Evolutionary conservation across 805 yeast genomes (phyloP).

Genomic region (Saturnispora gosingensis): DNA sequence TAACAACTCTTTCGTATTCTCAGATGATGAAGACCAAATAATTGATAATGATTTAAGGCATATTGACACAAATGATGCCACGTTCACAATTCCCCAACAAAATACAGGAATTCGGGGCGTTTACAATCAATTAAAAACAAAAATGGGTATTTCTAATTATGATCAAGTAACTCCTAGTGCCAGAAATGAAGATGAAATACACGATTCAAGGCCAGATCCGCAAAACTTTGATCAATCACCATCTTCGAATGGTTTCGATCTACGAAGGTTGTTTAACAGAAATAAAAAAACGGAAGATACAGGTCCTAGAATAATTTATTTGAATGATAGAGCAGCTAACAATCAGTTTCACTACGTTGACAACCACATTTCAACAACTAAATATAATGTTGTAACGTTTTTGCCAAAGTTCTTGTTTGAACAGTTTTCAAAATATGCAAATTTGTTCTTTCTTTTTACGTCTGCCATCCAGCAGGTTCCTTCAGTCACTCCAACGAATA

Average conservation of each 20-base stretch:
- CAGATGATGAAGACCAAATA: constrained; percentile 10
- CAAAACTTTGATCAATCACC: constrained; percentile 15
- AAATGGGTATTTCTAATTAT: constrained; percentile 21
- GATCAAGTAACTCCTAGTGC: constrained; percentile 15
- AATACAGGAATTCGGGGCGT: constrained; percentile 22
- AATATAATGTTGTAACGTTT: constrained; percentile 88
- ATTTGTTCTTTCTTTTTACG: constrained; percentile 85
- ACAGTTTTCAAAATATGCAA: constrained; percentile 96
- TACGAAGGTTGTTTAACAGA: constrained; percentile 20
- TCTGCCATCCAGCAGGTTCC: constrained; percentile 96
- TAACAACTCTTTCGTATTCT: constrained; percentile 6
- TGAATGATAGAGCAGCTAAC: constrained; percentile 57
- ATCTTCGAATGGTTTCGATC: constrained; percentile 21
- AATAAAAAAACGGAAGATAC: constrained; percentile 15
- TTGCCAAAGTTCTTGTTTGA: constrained; percentile 91
- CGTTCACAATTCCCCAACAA: constrained; percentile 8
- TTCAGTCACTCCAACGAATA: constrained; percentile 87
- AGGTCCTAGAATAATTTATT: constrained; percentile 55
- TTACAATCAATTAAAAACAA: constrained; percentile 22
- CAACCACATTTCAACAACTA: constrained; percentile 90
- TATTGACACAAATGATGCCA: constrained; percentile 5
- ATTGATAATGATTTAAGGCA: constrained; percentile 9
- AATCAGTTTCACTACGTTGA: constrained; percentile 50
- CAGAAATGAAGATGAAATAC: constrained; percentile 17
- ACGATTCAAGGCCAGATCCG: constrained; percentile 18